Percentiles rank a stretch among this genome's conserved stretches.
These are phyloP conservation scores for Talaromyces adpressus DNA, from an alignment of 495 filamentous ascomycete genomes.

Conservation along the genomic window DNA sequence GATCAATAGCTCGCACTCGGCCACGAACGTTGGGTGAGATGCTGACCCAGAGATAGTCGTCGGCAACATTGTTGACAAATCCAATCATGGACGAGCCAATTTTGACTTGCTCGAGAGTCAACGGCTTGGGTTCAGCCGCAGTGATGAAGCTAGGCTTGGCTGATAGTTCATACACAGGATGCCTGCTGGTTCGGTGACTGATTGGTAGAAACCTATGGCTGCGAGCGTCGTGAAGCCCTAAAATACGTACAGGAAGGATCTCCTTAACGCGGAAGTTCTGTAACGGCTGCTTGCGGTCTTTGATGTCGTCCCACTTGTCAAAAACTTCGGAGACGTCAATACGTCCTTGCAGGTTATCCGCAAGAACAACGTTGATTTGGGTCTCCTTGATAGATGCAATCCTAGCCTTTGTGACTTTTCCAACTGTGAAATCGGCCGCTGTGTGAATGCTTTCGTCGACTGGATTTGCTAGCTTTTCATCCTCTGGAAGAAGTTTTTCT, in stretches of 20 bases:
- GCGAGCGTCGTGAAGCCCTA: slow-evolving; percentile 83
- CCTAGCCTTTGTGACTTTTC: slow-evolving; percentile 69
- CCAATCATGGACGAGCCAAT: slow-evolving; percentile 63
- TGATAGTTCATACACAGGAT: slow-evolving; percentile 82
- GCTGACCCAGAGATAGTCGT: slow-evolving; percentile 79
- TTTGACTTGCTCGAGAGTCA: slow-evolving; percentile 68
- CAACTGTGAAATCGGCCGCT: slow-evolving; percentile 63
- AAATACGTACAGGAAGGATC: slow-evolving; percentile 63
- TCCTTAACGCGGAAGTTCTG: slow-evolving; percentile 63
- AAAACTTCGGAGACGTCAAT: slow-evolving; percentile 87
- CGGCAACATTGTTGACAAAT: slow-evolving; percentile 81
- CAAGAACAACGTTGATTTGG: slow-evolving; percentile 84
- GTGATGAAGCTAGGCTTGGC: slow-evolving; percentile 64
- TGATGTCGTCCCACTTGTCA: slow-evolving; percentile 78
- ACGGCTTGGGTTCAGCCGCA: slow-evolving; percentile 43
- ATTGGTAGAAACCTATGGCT: slow-evolving; percentile 92
- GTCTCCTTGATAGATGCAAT: slow-evolving; percentile 77
- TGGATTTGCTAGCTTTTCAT: slow-evolving; percentile 51
- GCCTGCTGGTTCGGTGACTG: slow-evolving; percentile 68
- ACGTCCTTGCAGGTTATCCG: slow-evolving; percentile 84
- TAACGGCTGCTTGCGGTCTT: slow-evolving; percentile 72
- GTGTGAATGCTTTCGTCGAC: slow-evolving; percentile 59
- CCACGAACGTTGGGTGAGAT: slow-evolving; percentile 87
- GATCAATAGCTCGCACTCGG: slow-evolving; percentile 69
- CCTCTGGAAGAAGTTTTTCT: slow-evolving; percentile 17